phyloP scores from a whole-genome alignment of 2,329 filamentous ascomycete species.

The Aspergillus alliaceus region DNA sequence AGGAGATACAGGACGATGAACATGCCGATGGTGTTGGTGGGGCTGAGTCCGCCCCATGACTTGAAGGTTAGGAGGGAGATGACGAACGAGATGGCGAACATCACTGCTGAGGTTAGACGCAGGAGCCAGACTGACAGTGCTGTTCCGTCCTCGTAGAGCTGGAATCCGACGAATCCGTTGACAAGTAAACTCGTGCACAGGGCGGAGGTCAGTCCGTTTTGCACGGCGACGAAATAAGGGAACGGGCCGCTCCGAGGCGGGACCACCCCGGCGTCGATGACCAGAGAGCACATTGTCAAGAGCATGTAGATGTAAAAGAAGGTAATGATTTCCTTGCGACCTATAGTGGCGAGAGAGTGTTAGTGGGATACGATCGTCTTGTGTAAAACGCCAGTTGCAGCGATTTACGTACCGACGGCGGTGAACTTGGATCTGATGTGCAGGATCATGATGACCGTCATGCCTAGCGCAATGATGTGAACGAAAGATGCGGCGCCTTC shows the following conservation, averaged over 20 bases:
- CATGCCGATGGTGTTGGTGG: constrained; percentile 81
- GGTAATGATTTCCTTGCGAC: constrained; percentile 71
- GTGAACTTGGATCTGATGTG: constrained; percentile 98
- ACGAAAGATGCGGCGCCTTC: constrained; percentile 86
- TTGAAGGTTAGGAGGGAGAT: constrained; percentile 92
- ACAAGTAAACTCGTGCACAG: constrained; percentile 87
- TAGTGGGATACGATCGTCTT: constrained; percentile 1
- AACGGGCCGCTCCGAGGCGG: constrained; percentile 78
- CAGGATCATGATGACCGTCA: constrained; percentile 97
- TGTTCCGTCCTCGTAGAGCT: constrained; percentile 96
- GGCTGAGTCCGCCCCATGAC: constrained; percentile 79
- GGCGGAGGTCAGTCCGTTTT: constrained; percentile 81
- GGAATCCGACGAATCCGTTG: constrained; percentile 98
- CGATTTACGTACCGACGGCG: constrained; percentile 73
- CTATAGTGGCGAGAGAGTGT: constrained; percentile 35
- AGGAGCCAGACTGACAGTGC: constrained; percentile 91
- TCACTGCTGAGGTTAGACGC: constrained; percentile 71
- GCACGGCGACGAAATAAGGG: constrained; percentile 86
- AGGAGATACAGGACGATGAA: constrained; percentile 91
- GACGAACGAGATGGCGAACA: constrained; percentile 84
- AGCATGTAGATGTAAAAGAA: constrained; percentile 98
- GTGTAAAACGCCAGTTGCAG: background rate
- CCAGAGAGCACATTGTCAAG: constrained; percentile 81
- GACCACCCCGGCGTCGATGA: constrained; percentile 89
- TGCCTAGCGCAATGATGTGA: constrained; percentile 84